Conservation (phyloP, 805 yeast genomes). For the Cephaloascus albidus region DNA sequence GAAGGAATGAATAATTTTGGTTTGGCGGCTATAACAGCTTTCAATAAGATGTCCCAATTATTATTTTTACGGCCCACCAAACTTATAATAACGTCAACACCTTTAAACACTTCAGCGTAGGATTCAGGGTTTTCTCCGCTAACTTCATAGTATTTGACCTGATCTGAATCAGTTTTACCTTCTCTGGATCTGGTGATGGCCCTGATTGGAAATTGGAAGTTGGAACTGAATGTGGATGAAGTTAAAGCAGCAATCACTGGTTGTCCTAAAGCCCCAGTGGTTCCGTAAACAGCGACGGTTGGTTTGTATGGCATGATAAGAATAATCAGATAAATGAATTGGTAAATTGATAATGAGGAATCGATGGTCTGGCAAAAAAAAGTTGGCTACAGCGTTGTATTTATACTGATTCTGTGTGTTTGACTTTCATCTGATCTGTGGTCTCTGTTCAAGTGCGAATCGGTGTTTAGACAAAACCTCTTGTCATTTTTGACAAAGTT, state of each 20-base stretch:
- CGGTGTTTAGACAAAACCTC: no score
- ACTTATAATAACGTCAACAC: constrained; percentile 43
- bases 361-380: no score
- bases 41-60: constrained; percentile 20
- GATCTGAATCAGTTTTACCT: constrained; percentile 17
- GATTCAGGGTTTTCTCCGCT: constrained; percentile 10
- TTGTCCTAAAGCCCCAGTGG: constrained; percentile 42
- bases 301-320: background rate
- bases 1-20: constrained; percentile 50
- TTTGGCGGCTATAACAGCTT: constrained; percentile 29
- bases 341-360: no score
- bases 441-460: no score
- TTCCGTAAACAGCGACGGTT: constrained; percentile 41
- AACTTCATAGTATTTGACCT: constrained; percentile 28
- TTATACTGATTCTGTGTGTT: no score
- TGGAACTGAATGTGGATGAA: constrained; percentile 29
- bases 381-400: no score
- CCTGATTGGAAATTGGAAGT: constrained; percentile 37
- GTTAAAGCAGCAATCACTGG: constrained; percentile 36
- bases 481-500: no score
- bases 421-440: no score
- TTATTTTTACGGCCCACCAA: constrained; percentile 15
- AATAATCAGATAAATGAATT: no score
- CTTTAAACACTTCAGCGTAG: constrained; percentile 26
- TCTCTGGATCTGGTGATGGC: constrained; percentile 38